phyloP scores from a whole-genome alignment of 2,329 filamentous ascomycete genomes.

The Acephala macrosclerotiorum region DNA sequence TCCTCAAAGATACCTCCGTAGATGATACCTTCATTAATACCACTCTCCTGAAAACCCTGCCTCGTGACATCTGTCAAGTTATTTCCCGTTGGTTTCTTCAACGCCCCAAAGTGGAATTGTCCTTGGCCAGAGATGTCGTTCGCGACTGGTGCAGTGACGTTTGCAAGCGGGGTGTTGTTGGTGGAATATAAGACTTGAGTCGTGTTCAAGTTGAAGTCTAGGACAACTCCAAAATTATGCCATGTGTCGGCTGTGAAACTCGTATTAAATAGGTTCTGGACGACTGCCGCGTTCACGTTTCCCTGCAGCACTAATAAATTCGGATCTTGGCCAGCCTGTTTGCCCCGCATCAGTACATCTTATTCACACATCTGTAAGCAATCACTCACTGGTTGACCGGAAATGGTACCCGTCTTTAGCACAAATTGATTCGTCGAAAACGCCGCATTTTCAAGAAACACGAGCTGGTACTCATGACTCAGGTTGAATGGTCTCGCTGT shows the following conservation, averaged over 20 bases:
- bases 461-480: conserved; percentile 66
- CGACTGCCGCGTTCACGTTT: conserved; percentile 51
- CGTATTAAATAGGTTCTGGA: conserved; percentile 57
- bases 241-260: conserved; percentile 59
- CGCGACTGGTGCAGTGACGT: conserved; percentile 53
- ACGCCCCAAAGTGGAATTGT: conserved; percentile 67
- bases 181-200: conserved; percentile 65
- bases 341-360: too few relatives aligned
- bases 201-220: conserved; percentile 63
- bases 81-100: conserved; percentile 62
- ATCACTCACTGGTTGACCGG: conserved; percentile 45
- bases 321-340: conserved; percentile 40
- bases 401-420: conserved; percentile 62
- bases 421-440: conserved; percentile 60
- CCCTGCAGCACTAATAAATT: conserved; percentile 55
- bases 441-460: conserved; percentile 56
- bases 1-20: conserved; percentile 62
- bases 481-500: conserved; percentile 58
- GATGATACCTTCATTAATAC: conserved; percentile 60
- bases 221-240: conserved; percentile 67
- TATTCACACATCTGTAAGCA: too few relatives aligned
- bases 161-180: conserved; percentile 52
- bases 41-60: conserved; percentile 55
- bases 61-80: conserved; percentile 56
- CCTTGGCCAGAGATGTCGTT: conserved; percentile 64